Evolutionary conservation across 306 rosid genomes (phyloP).

Genomic region (Vigna mungo): DNA sequence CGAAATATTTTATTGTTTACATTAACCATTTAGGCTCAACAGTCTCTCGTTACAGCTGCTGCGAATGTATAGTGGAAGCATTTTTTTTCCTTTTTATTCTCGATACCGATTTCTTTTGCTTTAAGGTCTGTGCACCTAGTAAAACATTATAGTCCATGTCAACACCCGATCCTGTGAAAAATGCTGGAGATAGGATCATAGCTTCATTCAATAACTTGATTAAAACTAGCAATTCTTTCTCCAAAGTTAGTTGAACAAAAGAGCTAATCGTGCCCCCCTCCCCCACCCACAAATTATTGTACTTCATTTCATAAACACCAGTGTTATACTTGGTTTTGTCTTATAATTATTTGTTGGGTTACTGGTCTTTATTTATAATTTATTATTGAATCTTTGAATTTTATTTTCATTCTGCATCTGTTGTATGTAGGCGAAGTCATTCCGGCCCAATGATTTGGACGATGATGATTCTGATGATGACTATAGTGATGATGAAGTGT

Average conservation of each 20-base stretch:
- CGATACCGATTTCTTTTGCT: neutral
- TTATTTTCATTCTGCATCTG: constrained; percentile 25
- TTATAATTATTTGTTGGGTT: neutral
- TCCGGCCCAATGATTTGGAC: constrained; percentile 65
- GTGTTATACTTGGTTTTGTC: too few species aligned
- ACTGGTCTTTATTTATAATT: too few species aligned
- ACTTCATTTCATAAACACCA: neutral
- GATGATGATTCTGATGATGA: constrained; percentile 90
- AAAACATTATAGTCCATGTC: neutral
- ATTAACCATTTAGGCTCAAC: neutral
- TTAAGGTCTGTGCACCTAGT: neutral
- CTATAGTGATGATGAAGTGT: constrained; percentile 93
- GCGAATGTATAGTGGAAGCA: neutral
- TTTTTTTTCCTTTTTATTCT: neutral
- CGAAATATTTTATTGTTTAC: neutral
- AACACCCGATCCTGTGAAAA: neutral
- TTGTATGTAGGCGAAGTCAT: constrained; percentile 74
- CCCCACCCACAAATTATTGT: too few species aligned
- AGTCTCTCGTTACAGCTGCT: neutral
- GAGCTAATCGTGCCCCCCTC: neutral
- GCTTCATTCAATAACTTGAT: neutral
- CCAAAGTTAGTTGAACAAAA: neutral
- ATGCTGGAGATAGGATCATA: neutral
- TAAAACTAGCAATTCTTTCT: neutral
- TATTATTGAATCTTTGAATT: constrained; percentile 18